A percentile compares a stretch with the other conserved stretches of the same genome.
Conservation (phyloP, 2,329 filamentous ascomycete species). For the Chrysosporium keratinophilum region DNA sequence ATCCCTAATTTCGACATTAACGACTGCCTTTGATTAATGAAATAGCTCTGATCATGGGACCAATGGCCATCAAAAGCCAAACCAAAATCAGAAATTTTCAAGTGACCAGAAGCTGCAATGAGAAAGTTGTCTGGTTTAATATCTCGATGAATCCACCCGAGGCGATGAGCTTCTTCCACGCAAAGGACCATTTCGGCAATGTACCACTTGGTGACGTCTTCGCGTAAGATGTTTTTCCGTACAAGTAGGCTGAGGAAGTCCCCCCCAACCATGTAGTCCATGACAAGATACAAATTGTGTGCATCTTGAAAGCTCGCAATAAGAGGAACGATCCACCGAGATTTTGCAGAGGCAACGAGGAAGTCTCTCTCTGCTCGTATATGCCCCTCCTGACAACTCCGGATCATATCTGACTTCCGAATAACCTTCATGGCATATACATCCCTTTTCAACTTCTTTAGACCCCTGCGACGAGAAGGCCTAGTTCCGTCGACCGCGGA, state of each 20-base stretch:
- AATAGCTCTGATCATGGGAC: constrained; percentile 82
- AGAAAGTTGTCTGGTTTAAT: constrained; percentile 97
- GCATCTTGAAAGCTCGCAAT: constrained; percentile 82
- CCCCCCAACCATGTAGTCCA: constrained; percentile 97
- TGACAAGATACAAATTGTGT: constrained; percentile 77
- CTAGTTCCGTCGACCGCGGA: constrained; percentile 21
- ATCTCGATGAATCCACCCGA: constrained; percentile 88
- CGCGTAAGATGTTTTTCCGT: constrained; percentile 70
- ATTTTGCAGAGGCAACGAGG: constrained; percentile 77
- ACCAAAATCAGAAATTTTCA: constrained; percentile 95
- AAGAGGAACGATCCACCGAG: constrained; percentile 79
- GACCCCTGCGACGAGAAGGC: constrained; percentile 22
- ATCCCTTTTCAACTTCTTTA: constrained; percentile 38
- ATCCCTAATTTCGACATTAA: constrained; percentile 69
- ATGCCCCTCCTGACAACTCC: constrained; percentile 84
- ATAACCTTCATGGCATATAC: constrained; percentile 98
- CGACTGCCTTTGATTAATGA: constrained; percentile 68
- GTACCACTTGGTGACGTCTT: constrained; percentile 73
- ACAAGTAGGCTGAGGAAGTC: constrained; percentile 85
- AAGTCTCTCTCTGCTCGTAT: constrained; percentile 86
- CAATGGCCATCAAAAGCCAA: constrained; percentile 92
- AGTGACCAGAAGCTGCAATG: constrained; percentile 73
- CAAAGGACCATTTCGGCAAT: constrained; percentile 92
- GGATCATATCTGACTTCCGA: constrained; percentile 83
- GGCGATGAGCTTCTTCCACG: constrained; percentile 79